Evolutionary conservation across 2,329 filamentous ascomycete genomes (phyloP).

Genomic region (Kalaharituber pfeilii): DNA sequence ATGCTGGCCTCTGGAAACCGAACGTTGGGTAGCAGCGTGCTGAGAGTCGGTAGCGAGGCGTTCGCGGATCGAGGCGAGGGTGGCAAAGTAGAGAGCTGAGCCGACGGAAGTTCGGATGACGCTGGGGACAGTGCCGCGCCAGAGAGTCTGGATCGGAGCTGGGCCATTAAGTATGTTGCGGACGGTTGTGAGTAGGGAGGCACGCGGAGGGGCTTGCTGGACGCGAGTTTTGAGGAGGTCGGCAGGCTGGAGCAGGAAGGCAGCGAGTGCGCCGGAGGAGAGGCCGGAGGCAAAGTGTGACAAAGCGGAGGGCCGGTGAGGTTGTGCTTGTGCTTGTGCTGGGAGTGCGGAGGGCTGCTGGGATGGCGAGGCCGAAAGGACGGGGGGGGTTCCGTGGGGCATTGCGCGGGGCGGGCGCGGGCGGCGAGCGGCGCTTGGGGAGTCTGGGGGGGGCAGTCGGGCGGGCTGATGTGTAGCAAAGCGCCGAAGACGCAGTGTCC

Average conservation of each 20-base stretch:
- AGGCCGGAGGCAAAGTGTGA: constrained; percentile 73
- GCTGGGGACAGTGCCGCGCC: constrained; percentile 83
- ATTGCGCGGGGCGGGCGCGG: no score
- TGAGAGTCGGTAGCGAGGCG: constrained; percentile 34
- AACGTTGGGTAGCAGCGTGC: constrained; percentile 24
- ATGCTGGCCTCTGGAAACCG: constrained; percentile 20
- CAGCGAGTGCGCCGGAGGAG: constrained; percentile 69
- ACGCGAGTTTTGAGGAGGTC: constrained; percentile 93
- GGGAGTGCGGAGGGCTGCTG: not conserved
- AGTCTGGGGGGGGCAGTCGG: no score
- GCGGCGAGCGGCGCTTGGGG: no score
- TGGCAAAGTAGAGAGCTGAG: constrained; percentile 83
- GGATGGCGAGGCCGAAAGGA: not conserved
- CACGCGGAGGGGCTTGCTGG: constrained; percentile 45
- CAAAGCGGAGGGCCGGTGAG: constrained; percentile 9
- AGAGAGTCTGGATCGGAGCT: constrained; percentile 55
- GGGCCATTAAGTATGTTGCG: constrained; percentile 50
- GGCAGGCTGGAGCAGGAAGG: constrained; percentile 79
- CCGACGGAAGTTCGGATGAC: constrained; percentile 87
- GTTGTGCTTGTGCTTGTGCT: no score
- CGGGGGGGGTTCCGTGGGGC: not conserved
- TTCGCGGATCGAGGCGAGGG: constrained; percentile 67
- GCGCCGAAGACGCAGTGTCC: no score
- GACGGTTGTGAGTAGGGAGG: constrained; percentile 49
- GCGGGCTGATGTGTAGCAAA: no score